Evolutionary conservation across 73 alveolate species (phyloP), one percentile per base, ranked within the genome.

Genomic region (Loxodes magnus): DNA sequence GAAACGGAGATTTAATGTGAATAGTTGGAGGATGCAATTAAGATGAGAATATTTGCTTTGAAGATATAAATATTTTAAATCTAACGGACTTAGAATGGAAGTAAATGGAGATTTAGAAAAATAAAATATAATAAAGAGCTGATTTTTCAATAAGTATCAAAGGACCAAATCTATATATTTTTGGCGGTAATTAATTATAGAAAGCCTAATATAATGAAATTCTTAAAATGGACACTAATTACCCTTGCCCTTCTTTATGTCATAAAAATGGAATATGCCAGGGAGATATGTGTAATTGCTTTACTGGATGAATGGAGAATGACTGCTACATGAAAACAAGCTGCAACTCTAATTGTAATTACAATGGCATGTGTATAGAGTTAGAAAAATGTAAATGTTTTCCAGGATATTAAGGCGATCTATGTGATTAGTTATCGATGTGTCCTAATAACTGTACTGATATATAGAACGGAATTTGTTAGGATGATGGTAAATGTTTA

Each of bases 371-470:
- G 2, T 46, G 59, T 19, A n/a, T 9, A n/a, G n/a, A n/a, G 27
- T 1, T 12, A 12, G 53, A 19, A 12, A 46, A 46, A 46, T 46
- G 59, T 46, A 23, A 1, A 1, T 46, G 59, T 2, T 9, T 10
- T 19, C 52, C 46, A 10, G 59, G 59, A 17, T 46, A 21, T 46
- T 46, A 12, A 10, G 59, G 59, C n/a, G 59, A 46, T n/a, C 10
- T n/a, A n/a, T 46, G 59, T 24, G 52, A 46, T 10, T 46, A 21
- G 9, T 16, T n/a, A 33, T n/a, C 14, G 22, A 24, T 10, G 0
- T 46, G 59, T 22, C 39, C 59, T 25, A 21, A 16, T 5, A 9
- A 16, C 9, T 46, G 59, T 22, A 21, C n/a, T n/a, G n/a, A n/a
- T n/a, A n/a, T n/a, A n/a, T n/a, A n/a, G n/a, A n/a, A n/a, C n/a